Evolutionary conservation across 441 rosid genomes (phyloP).

Genomic region (Lepidium campestre): DNA sequence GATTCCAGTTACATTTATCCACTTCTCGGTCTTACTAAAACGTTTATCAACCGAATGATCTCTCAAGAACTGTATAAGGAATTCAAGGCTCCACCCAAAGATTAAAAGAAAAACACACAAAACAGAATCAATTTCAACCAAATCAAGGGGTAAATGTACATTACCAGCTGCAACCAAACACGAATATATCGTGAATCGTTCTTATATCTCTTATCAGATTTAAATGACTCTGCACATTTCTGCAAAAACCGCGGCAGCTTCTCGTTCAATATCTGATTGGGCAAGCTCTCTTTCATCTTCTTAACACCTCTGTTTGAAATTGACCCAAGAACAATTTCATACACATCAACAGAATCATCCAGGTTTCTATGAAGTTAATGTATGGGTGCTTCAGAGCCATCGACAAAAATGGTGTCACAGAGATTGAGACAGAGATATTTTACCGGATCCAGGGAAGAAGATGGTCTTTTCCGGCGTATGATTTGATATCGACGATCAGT

Average conservation of each 20-base stretch:
- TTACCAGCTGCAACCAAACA: constrained; percentile 92
- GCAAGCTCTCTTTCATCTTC: constrained; percentile 63
- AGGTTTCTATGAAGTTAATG: not conserved
- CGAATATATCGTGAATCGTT: constrained; percentile 83
- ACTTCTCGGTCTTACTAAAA: not conserved
- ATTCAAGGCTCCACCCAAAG: not conserved
- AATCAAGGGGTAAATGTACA: not conserved
- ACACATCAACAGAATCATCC: not conserved
- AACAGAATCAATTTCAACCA: not conserved
- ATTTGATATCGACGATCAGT: constrained; percentile 64
- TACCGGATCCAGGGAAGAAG: constrained; percentile 94
- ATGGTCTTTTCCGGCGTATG: constrained; percentile 76
- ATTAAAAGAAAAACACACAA: not conserved
- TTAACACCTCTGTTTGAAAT: constrained; percentile 56
- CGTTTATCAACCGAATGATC: not conserved
- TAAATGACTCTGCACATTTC: constrained; percentile 67
- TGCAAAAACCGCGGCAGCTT: constrained; percentile 88
- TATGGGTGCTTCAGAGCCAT: not conserved
- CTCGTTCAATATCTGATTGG: constrained; percentile 44
- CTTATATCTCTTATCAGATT: constrained; percentile 66
- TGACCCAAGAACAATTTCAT: not conserved
- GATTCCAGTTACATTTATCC: not conserved
- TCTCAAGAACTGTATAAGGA: not conserved
- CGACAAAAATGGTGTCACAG: not conserved
- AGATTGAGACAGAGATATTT: not conserved